Conservation (phyloP, 306 rosid species). For the Pyrus bretschneideri region DNA sequence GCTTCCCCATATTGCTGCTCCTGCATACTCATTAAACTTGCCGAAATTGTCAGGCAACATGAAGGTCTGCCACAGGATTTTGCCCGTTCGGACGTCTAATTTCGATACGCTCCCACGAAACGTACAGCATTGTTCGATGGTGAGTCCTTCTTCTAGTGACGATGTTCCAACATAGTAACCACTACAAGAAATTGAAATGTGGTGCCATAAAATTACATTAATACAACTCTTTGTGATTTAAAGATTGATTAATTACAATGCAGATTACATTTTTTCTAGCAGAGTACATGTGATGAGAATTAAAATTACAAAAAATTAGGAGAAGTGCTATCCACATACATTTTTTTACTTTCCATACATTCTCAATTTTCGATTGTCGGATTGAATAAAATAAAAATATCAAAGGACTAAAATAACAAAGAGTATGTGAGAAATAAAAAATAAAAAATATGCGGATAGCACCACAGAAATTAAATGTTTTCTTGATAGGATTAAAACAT, state of each 20-base stretch:
- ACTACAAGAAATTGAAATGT: slow-evolving; percentile 1
- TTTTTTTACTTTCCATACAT: too few species aligned
- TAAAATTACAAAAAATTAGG: neutral
- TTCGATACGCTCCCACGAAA: slow-evolving; percentile 52
- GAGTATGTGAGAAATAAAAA: too few species aligned
- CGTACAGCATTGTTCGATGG: slow-evolving; percentile 35
- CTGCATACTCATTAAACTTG: slow-evolving; percentile 29
- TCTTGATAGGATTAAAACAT: neutral
- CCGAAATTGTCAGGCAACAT: slow-evolving; percentile 47
- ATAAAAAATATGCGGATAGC: too few species aligned
- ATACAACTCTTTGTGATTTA: too few species aligned
- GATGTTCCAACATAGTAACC: slow-evolving; percentile 34
- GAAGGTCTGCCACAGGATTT: slow-evolving; percentile 49
- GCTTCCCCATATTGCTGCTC: slow-evolving; percentile 74
- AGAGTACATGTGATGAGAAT: too few species aligned
- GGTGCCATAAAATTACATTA: neutral
- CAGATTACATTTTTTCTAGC: too few species aligned
- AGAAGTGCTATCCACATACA: too few species aligned
- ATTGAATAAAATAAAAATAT: too few species aligned
- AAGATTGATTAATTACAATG: too few species aligned
- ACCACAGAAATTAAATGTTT: neutral
- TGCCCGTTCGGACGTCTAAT: slow-evolving; percentile 27
- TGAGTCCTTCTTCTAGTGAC: slow-evolving; percentile 31
- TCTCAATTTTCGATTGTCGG: too few species aligned
- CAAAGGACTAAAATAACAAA: too few species aligned